Percentiles rank a stretch among this genome's conserved stretches.
Conservation (phyloP, 768 basidiomycete species). For the Nidula microcarpa region DNA sequence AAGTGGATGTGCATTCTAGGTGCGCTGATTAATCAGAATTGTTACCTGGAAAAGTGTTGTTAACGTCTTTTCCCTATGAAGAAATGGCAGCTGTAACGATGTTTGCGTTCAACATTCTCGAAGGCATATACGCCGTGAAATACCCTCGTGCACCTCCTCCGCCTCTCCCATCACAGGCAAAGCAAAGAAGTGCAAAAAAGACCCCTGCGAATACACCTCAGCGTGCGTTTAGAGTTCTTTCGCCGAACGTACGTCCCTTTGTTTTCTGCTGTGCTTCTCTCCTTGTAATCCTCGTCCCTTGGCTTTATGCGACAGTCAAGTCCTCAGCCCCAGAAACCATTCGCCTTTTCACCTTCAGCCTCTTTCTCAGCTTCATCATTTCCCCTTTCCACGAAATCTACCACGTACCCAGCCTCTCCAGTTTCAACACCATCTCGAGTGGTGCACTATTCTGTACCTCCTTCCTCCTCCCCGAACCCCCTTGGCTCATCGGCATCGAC, state of each 20-base stretch:
- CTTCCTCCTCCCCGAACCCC: constrained; percentile 18
- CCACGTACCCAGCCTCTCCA: constrained; percentile 33
- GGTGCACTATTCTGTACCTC: constrained; percentile 28
- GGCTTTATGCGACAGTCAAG: constrained; percentile 22
- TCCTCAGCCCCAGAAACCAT: constrained; percentile 40
- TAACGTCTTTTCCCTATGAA: constrained; percentile 6
- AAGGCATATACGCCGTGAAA: constrained; percentile 35
- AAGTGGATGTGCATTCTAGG: constrained; percentile 36
- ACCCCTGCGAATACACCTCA: constrained; percentile 24
- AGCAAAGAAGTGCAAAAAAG: constrained; percentile 17
- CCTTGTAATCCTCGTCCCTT: not conserved
- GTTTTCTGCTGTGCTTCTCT: not conserved
- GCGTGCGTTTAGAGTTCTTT: constrained; percentile 33
- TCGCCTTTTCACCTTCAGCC: constrained; percentile 32
- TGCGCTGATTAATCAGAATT: constrained; percentile 9
- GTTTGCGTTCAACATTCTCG: constrained; percentile 36
- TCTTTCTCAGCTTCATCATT: constrained; percentile 24
- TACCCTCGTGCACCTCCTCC: constrained; percentile 37
- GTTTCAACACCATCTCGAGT: constrained; percentile 36
- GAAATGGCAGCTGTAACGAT: constrained; percentile 29
- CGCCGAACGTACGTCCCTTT: constrained; percentile 28
- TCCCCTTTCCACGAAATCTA: constrained; percentile 7
- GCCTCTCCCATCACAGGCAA: constrained; percentile 26
- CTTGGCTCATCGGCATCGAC: constrained; percentile 26
- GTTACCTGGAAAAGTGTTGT: not conserved